Evolutionary conservation across 2,329 filamentous ascomycete species (phyloP), one percentile per base, ranked within the genome.

Genomic region (Purpureocillium lavendulum): DNA sequence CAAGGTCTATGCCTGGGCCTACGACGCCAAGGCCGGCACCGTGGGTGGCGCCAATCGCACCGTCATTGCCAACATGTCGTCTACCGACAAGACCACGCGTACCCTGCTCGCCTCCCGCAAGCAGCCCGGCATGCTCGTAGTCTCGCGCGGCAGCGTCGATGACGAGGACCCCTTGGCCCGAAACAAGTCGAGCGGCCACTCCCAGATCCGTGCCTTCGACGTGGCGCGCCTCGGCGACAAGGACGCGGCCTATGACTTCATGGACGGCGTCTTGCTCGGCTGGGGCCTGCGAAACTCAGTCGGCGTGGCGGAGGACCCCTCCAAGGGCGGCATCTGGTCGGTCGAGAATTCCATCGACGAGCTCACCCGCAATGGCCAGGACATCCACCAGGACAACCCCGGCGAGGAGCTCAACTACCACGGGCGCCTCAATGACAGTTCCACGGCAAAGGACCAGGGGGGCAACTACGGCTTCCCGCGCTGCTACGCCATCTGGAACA

Each of bases 251-350:
- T 66, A 64, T 51, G 59, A 73, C 47, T 78, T 68, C 35, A 48
- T 61, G 58, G 47, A 75, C 12, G 73, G 73, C 3, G 47, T 55
- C 11, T 49, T 73, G 0, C 58, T 77, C 3, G 74, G 81, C 13
- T 87, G 82, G 82, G 84, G 84, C 10, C 65, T 88, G 38, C 70
- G 82, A 30, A 87, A 87, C 56, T 79, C 80, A 1, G 82, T 86
- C 4, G 84, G 82, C 9, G 61, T 87, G 4, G 79, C 66, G n/a
- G 81, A 84, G 56, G 69, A 85, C 39, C 71, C 70, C 1, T 41
- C 51, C 4, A 64, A 64, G 1, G 73, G 73, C 15, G 70, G 66
- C 14, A 65, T 78, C 42, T 77, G 69, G 62, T 67, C 64, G 14
- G 80, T 87, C 7, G 84, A 87, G 58, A 87, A 87, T 58, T 81